phyloP scores from a whole-genome alignment of 306 rosid species.

The Dalbergia oliveri region DNA sequence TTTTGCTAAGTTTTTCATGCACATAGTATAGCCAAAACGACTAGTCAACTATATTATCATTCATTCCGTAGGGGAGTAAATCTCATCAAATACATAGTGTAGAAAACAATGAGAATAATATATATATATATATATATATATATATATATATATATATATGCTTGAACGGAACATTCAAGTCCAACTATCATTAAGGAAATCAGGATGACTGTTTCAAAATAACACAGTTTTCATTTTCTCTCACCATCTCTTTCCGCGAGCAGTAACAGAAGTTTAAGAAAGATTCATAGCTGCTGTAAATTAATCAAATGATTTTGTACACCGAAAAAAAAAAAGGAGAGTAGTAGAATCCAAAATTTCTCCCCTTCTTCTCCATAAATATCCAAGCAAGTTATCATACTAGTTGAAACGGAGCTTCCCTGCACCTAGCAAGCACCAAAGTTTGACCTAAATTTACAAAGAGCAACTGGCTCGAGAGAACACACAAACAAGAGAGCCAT shows the following conservation, averaged over 20 bases:
- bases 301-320: neutral
- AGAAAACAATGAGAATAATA: neutral
- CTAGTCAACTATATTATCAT: conserved; percentile 1
- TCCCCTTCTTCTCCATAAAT: neutral
- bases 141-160: too few species aligned
- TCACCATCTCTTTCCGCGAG: neutral
- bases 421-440: conserved; percentile 25
- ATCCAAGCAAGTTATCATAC: conserved; percentile 1
- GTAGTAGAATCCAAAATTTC: neutral
- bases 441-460: conserved; percentile 43
- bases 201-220: neutral
- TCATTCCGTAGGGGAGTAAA: neutral
- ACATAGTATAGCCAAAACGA: conserved; percentile 4
- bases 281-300: neutral
- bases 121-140: too few species aligned
- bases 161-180: neutral
- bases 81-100: conserved; percentile 4
- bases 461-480: conserved; percentile 18
- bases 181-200: neutral
- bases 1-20: conserved; percentile 5
- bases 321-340: neutral
- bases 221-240: conserved; percentile 14
- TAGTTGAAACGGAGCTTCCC: neutral
- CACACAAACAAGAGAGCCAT: conserved; percentile 33
- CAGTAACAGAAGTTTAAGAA: conserved; percentile 14